Conservation (phyloP, 257 asterid genomes). For the Solanum tarijense region DNA sequence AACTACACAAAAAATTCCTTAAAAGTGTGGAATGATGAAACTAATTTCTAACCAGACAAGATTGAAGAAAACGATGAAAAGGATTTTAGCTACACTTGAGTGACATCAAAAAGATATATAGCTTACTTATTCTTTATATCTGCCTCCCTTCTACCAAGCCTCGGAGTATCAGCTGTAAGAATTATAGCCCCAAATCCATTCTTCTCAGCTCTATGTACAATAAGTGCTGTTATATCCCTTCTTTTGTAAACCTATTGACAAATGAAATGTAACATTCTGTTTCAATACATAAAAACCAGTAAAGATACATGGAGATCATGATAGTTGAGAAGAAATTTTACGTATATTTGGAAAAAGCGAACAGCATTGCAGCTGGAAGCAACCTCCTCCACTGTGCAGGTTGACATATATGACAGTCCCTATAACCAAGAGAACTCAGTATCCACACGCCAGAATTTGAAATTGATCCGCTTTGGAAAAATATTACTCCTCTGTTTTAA, state of each 20-base stretch:
- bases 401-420: constrained; percentile 46
- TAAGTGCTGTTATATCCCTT: constrained; percentile 41
- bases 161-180: constrained; percentile 58
- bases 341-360: constrained; percentile 61
- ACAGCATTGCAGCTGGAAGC: constrained; percentile 53
- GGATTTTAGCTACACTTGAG: background rate
- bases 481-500: background rate
- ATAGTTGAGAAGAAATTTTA: constrained; percentile 5
- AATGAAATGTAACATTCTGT: constrained; percentile 8
- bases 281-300: background rate
- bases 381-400: constrained; percentile 54
- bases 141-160: constrained; percentile 55
- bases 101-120: background rate
- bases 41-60: background rate
- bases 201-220: constrained; percentile 59
- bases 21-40: background rate
- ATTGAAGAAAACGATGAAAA: background rate
- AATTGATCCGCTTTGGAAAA: background rate
- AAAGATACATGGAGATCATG: background rate
- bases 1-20: background rate
- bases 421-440: background rate
- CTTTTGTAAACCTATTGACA: constrained; percentile 34
- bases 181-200: constrained; percentile 56
- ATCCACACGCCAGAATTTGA: background rate
- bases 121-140: constrained; percentile 52